Evolutionary conservation across 257 asterid species (phyloP), one percentile per base, ranked within the genome.

Genomic region (Cynanchum wilfordii): DNA sequence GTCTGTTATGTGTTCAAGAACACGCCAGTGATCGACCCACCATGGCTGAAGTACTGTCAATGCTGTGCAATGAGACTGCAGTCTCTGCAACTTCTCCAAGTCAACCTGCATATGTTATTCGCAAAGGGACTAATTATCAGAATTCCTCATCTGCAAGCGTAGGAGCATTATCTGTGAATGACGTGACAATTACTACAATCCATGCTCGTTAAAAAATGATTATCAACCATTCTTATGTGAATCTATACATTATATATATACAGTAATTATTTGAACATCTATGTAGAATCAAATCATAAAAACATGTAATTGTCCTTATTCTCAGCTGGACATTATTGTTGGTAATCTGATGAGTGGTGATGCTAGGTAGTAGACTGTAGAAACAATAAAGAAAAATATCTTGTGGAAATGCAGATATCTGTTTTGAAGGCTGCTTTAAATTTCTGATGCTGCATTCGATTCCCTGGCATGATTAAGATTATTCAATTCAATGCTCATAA

Each of bases 1-100:
- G 84, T 3, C 80, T 83, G 12, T 54, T 83, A 70, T 83, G 84
- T n/a, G 82, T 82, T 17, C 82, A 82, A 42, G 73, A 70, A 17
- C 67, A 66, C 3, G 77, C 83, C 4, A 69, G 11, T 20, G 78
- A 82, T 10, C 33, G 83, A 42, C 86, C 81, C 58, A 57, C 50
- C 5, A 73, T 72, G 79, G 52, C 76, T 3, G 42, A 73, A 47
- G 70, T 73, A 17, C 27, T 73, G 0, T 76, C 75, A 56, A 78
- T 76, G 79, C 56, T 82, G 25, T 63, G 77, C 54, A 75, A 74
- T 33, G 81, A 78, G 51, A 71, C 54, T 13, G 24, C 40, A 0
- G 33, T 72, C 68, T 73, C 72, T 16, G 47, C 73, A 16, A 27
- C 45, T 30, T 56, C 70, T 19, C 85, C 81, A 1, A 80, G 75